Evolutionary conservation across 2,329 filamentous ascomycete species (phyloP).

Genomic region (Peltaster fructicola): DNA sequence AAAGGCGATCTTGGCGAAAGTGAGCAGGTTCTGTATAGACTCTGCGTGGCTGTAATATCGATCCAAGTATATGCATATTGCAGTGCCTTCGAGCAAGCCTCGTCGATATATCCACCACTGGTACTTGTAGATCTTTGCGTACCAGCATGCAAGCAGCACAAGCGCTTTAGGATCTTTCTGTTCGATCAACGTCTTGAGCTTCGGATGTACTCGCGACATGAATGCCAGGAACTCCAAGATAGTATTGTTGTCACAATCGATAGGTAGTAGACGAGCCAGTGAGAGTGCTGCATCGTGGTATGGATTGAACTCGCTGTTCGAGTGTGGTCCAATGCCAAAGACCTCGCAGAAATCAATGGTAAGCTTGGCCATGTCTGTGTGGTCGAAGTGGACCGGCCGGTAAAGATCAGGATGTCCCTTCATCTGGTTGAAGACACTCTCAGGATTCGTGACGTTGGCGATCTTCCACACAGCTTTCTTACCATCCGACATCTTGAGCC

Average conservation of each 20-base stretch:
- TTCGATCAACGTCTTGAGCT: slow-evolving; percentile 29
- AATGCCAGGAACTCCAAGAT: slow-evolving; percentile 32
- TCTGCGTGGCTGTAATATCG: slow-evolving; percentile 8
- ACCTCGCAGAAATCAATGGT: slow-evolving; percentile 3
- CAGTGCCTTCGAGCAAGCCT: slow-evolving; percentile 30
- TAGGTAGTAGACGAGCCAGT: slow-evolving; percentile 22
- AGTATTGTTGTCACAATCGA: slow-evolving; percentile 23
- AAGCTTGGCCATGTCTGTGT: slow-evolving; percentile 1
- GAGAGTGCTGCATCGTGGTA: slow-evolving; percentile 17
- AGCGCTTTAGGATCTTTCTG: slow-evolving; percentile 36
- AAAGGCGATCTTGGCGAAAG: too few species aligned
- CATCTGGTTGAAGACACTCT: slow-evolving; percentile 29
- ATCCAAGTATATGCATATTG: slow-evolving; percentile 30
- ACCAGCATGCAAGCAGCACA: slow-evolving; percentile 40
- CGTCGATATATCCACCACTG: slow-evolving; percentile 34
- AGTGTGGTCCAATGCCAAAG: slow-evolving; percentile 7
- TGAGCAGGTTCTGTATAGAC: slow-evolving; percentile 5
- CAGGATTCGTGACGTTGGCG: slow-evolving; percentile 29
- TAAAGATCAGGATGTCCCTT: slow-evolving; percentile 1
- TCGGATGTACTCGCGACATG: slow-evolving; percentile 26
- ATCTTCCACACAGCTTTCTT: slow-evolving; percentile 38
- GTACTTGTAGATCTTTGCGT: slow-evolving; percentile 27
- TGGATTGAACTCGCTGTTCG: slow-evolving; percentile 7
- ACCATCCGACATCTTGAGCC: slow-evolving; percentile 39
- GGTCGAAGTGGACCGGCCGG: slow-evolving; percentile 7